Base-by-base conservation (phyloP, 2,329 filamentous ascomycete species). In the Pseudogymnoascus sp. region DNA sequence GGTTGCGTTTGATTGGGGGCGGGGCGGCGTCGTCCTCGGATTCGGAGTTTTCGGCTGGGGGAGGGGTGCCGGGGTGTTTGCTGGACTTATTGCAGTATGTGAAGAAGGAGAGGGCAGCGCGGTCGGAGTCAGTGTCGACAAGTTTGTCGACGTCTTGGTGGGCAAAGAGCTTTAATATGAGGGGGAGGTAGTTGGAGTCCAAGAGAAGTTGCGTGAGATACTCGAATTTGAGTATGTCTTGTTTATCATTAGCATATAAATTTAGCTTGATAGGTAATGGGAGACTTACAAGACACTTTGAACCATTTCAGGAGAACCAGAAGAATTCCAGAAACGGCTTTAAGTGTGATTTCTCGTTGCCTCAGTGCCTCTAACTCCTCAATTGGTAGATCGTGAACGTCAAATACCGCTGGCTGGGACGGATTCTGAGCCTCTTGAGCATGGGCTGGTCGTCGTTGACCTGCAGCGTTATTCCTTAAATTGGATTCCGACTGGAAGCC, bases 301-400 rank as follows among this genome's bases (percentile, higher is more conserved):
- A 98, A 89, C 95, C 95, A 99, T 76, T 98, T 99, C 66, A 98
- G 75, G 51, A 98, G 77, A n/a, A 96, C 79, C 28, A 99, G 79
- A 28, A 99, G 78, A 63, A 92, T 89, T 0, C 90, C 93, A n/a
- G 92, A 95, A 21, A 96, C 88, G 0, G 93, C 93, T 76, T 98
- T 98, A 25, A 89, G 86, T 11, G 89, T 89, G 62, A 99, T 93
- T 75, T 99, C 95, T 64, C 93, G 85, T 14, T 86, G 87, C 61
- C 96, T 84, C 63, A 90, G 83, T 43, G 88, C 86, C 74, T 98
- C 93, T 14, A 96, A 77, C 70, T 97, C 92, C 65, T 96, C 92
- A 3, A 86, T 79, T 0, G 84, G 79, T 11, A 79, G 75, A 54
- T 85, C 81, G n/a, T 77, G 65, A 31, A 67, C 67, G 54, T 74